Conservation (phyloP, 768 basidiomycete species). For the Phlegmacium glaucopus region DNA sequence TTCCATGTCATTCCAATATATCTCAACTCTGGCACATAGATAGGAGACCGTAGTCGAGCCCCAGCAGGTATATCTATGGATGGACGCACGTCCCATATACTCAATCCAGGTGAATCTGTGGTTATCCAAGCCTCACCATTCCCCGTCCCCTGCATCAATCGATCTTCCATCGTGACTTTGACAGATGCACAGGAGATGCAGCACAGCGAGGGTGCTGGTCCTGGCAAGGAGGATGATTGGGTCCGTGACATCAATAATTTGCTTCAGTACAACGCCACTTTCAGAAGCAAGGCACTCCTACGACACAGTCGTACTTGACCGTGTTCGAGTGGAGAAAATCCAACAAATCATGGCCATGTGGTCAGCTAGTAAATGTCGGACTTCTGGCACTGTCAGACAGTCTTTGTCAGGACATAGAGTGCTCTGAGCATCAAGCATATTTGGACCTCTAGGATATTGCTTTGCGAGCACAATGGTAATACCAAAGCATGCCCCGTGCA, state of each 20-base stretch:
- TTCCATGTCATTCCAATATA: background rate
- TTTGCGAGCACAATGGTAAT: too few relatives aligned
- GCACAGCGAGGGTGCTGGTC: constrained; percentile 62
- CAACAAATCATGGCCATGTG: background rate
- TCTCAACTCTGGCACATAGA: constrained; percentile 39
- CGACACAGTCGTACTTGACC: constrained; percentile 67
- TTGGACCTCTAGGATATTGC: too few relatives aligned
- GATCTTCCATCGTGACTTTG: constrained; percentile 68
- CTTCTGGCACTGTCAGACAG: too few relatives aligned
- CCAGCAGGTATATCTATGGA: constrained; percentile 93
- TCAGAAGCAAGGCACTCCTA: constrained; percentile 83
- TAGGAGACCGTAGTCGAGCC: constrained; percentile 80
- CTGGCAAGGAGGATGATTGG: constrained; percentile 90
- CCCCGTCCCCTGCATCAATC: constrained; percentile 91
- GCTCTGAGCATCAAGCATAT: too few relatives aligned
- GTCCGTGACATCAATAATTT: constrained; percentile 96
- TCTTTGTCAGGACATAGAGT: too few relatives aligned
- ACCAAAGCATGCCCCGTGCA: too few relatives aligned
- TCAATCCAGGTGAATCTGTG: constrained; percentile 84
- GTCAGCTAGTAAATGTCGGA: background rate
- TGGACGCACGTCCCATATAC: constrained; percentile 78
- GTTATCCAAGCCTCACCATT: constrained; percentile 81
- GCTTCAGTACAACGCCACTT: constrained; percentile 92
- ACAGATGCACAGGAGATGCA: constrained; percentile 36
- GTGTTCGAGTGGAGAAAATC: background rate